Base-by-base conservation (phyloP, 129 eudicot species). In the Logfia minima region DNA sequence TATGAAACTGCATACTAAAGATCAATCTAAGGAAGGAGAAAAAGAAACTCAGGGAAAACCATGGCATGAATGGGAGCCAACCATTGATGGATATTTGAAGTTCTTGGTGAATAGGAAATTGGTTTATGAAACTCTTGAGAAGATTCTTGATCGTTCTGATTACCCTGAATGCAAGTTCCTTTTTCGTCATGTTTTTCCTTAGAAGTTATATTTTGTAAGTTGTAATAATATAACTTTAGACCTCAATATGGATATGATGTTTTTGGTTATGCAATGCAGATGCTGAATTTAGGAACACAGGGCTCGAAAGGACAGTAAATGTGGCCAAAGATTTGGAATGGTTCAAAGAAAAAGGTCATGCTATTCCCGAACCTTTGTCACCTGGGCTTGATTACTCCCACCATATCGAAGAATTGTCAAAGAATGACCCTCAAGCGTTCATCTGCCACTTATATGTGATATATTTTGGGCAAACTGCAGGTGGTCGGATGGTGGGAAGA, bases 401-500 rank as follows among this genome's bases (percentile, higher is more conserved):
- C 55, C 81, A 81, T 69, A 86, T 91, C 19, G 85, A 91, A 83
- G 92, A 91, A 41, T 74, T 93, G 61, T 90, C 98, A 29, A 83
- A 86, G 75, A 91, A 86, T 39, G 93, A 93, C 81, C 81, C 98
- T 37, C 98, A 79, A 64, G 97, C 93, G 48, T 93, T 93, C 77
- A 90, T 93, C 45, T 93, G 98, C 83, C 98, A 93, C 73, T 93
- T 93, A 68, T 93, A 93, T 84, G 91, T 91, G 76, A 87, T 77
- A 3, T 93, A 93, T 80, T 93, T 93, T 80, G 98, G 97, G 4
- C 98, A 93, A 80, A 65, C 92, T 17, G 98, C 98, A 34, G 98
- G 98, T 56, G 98, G 98, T 69, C 87, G 96, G 76, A 93, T 93
- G 98, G 90, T 93, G 9, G 98, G 98, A 45, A 91, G 72, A 79